A percentile compares a stretch with the other conserved stretches of the same genome.
Evolutionary conservation across 352 stramenopile genomes (phyloP).

Genomic region (Globisporangium echinulatum): DNA sequence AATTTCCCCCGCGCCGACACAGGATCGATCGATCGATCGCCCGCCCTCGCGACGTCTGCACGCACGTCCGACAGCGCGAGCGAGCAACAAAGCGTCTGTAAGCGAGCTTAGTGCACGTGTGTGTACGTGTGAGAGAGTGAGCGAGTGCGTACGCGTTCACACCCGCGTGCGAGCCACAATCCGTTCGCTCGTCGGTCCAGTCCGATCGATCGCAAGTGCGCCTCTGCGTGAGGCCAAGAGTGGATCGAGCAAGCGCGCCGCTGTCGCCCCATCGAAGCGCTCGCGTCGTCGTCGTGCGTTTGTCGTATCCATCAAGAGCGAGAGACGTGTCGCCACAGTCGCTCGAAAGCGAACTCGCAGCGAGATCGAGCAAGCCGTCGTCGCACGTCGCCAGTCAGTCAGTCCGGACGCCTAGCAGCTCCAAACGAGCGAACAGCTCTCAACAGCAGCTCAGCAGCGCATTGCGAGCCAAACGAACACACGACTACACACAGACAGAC

Average conservation of each 20-base stretch:
- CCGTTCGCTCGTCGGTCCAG: no score
- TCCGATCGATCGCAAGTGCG: constrained; percentile 5
- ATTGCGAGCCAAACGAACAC: background rate
- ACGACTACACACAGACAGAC: background rate
- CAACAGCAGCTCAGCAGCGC: background rate
- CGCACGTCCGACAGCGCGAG: background rate
- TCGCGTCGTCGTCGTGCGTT: background rate
- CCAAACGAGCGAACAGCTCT: background rate
- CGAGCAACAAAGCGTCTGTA: no score
- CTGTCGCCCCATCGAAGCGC: no score
- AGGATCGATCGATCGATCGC: no score
- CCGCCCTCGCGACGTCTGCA: background rate
- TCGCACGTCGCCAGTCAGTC: constrained; percentile 1
- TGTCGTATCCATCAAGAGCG: constrained; percentile 6
- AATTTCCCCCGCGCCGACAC: no score
- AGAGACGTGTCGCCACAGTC: constrained; percentile 3
- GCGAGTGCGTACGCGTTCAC: background rate
- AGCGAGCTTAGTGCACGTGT: background rate
- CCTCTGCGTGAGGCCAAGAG: background rate
- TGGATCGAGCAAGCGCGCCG: background rate
- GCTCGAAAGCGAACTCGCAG: background rate
- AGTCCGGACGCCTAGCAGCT: background rate
- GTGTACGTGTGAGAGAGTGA: background rate
- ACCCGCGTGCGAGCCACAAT: background rate
- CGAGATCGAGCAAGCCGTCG: background rate